Percentiles rank a stretch among this genome's conserved stretches.
phyloP scores from a whole-genome alignment of 768 basidiomycete genomes.

The Gloeostereum incarnatum region DNA sequence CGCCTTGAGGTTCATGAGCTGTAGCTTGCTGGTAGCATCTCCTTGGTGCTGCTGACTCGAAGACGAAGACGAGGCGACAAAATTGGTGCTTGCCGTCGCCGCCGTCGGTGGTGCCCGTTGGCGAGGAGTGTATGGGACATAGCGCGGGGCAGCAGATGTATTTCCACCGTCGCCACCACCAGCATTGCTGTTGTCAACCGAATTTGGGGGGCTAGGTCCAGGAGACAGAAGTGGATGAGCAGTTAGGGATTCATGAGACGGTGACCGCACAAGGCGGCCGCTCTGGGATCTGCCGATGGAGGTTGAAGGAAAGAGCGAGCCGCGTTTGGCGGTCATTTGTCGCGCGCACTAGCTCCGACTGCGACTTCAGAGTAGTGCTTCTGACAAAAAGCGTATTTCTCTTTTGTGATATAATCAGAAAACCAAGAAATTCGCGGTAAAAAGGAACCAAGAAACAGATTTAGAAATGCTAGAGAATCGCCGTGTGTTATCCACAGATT shows the following conservation, averaged over 20 bases:
- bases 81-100: slow-evolving; percentile 35
- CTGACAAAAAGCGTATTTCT: too few species aligned
- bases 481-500: too few species aligned
- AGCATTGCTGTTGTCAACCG: slow-evolving; percentile 1
- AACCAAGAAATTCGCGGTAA: too few species aligned
- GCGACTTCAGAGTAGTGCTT: too few species aligned
- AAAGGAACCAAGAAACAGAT: too few species aligned
- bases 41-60: slow-evolving; percentile 39
- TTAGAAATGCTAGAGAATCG: too few species aligned
- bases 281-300: slow-evolving; percentile 48
- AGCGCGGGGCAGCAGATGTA: slow-evolving; percentile 29
- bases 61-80: slow-evolving; percentile 23
- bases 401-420: too few species aligned
- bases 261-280: slow-evolving; percentile 25
- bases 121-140: slow-evolving; percentile 72
- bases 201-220: slow-evolving; percentile 14
- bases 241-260: slow-evolving; percentile 45
- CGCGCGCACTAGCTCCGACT: too few species aligned
- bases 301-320: slow-evolving; percentile 45
- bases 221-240: slow-evolving; percentile 63
- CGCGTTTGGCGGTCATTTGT: too few species aligned
- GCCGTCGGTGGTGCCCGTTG: slow-evolving; percentile 47
- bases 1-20: slow-evolving; percentile 66
- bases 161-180: slow-evolving; percentile 4
- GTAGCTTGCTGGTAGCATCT: slow-evolving; percentile 59